Evolutionary conservation across 1,284 basidiomycete species (phyloP), one percentile per base, ranked within the genome.

Genomic region (Cystobasidiaceae sp.): DNA sequence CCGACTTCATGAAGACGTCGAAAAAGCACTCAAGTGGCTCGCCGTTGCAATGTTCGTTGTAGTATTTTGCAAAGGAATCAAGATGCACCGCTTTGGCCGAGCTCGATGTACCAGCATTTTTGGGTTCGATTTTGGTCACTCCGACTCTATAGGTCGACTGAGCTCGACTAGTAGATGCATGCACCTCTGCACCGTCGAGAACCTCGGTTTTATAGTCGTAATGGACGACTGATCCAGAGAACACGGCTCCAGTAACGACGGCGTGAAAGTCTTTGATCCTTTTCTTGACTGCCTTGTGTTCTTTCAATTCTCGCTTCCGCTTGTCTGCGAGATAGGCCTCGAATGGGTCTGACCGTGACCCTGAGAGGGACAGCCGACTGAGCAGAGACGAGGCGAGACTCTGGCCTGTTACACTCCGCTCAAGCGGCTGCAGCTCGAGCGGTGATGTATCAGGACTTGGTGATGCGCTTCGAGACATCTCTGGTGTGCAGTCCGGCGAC

Each of bases 1-100:
- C 21, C 2, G 19, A 11, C 33, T 64, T 64, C 43, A 64, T 46
- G 52, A 64, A 64, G 17, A 64, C 61, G 39, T 64, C 61, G 44
- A 64, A 64, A 30, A 56, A 64, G 23, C 51, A 55, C 30, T 64
- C 41, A 8, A 64, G 43, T 28, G 61, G 51, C n/a, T 30, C 44
- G 17, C 30, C 28, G 8, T 34, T 17, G 17, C 13, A n/a, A 23
- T 23, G 11, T 25, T 48, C 25, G 30, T 64, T 64, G 23, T 64
- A 64, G 52, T 48, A 64, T 13, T n/a, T 27, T 30, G 46, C 27
- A 33, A 64, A 64, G 25, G 41, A 44, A 13, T 44, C 39, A 45
- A 45, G 56, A 32, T 64, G 61, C 23, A 45, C 27, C 7, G 61
- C 51, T 44, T 56, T 55, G 19, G 28, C 17, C 9, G 61, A 55